phyloP scores from a whole-genome alignment of 2,329 filamentous ascomycete genomes.

The Pleurostoma richardsiae region DNA sequence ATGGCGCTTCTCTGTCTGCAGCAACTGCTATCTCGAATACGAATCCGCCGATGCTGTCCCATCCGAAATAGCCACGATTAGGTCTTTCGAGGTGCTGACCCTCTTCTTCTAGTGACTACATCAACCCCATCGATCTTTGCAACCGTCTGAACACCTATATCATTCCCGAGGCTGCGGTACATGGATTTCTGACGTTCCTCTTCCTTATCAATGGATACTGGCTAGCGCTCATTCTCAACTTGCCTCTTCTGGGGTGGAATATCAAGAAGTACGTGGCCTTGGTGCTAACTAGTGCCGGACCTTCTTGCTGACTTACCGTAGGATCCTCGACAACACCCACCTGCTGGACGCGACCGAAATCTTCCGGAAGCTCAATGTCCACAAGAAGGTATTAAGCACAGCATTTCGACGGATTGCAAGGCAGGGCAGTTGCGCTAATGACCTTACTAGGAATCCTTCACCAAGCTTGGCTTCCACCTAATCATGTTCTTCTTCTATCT shows the following conservation, averaged over 20 bases:
- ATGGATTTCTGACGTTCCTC: constrained; percentile 89
- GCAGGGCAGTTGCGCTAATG: constrained; percentile 8
- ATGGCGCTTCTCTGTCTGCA: too few relatives aligned
- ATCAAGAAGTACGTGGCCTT: constrained; percentile 79
- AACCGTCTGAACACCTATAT: constrained; percentile 99
- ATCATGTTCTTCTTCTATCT: constrained; percentile 99
- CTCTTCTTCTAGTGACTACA: constrained; percentile 74
- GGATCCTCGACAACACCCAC: constrained; percentile 96
- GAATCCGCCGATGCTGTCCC: too few relatives aligned
- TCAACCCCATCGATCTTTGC: constrained; percentile 99
- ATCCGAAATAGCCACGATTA: too few relatives aligned
- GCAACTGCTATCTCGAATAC: too few relatives aligned
- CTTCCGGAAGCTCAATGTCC: constrained; percentile 96
- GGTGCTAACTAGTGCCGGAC: neutral
- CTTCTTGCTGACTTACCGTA: constrained; percentile 30
- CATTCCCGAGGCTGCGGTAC: constrained; percentile 94
- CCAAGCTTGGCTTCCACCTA: constrained; percentile 97
- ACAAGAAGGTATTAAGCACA: constrained; percentile 74
- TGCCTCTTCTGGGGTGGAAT: constrained; percentile 90
- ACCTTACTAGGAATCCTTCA: constrained; percentile 78
- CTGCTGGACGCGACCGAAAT: constrained; percentile 97
- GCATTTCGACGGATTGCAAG: too few relatives aligned
- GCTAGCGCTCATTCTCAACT: constrained; percentile 85
- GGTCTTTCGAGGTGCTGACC: too few relatives aligned
- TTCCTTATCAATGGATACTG: constrained; percentile 99